Evolutionary conservation across 192 early-diverging fungal genomes (phyloP), one percentile per base, ranked within the genome.

Genomic region (Backusella circina): DNA sequence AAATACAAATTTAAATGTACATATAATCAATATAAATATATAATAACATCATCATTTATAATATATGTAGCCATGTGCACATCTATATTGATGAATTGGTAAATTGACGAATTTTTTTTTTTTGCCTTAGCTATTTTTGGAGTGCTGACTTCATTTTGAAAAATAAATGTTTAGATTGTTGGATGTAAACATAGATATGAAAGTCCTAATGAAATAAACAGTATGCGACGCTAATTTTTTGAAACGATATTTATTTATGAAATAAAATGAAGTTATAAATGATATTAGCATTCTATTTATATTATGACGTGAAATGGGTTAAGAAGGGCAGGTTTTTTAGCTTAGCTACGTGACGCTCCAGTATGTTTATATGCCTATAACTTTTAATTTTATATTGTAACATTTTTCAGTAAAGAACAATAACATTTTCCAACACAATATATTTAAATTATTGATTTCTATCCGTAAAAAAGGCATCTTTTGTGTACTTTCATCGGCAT

Each of bases 401-500:
- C 16, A 26, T 26, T 3, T 28, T 61, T 28, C 12, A 28, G 8
- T 13, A 57, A 57, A 57, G 5, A 57, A 57, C 9, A 18, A 3
- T 10, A 7, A 21, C 23, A 57, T 26, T 26, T 57, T 57, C 12
- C 9, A 26, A 57, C 23, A 61, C 13, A 28, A 61, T 26, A 28
- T 61, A 61, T 28, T 61, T 61, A 47, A 5, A 35, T 35, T 44
- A 44, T 15, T 10, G 12, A 12, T 13, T 28, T 61, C 26, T 26
- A 28, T 28, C 54, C 26, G 54, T 61, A 47, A 47, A 47, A 47
- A 47, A 47, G 5, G 6, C 18, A n/a, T n/a, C 26, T 61, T 61
- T 61, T 28, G 54, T 61, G 54, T 61, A 61, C 23, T 61, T 61
- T 61, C 26, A 61, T 61, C 54, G 54, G 54, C 54, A 61, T 61